A percentile compares a stretch with the other conserved stretches of the same genome.
phyloP scores from a whole-genome alignment of 2,329 filamentous ascomycete genomes.

The Leptographium radiaticola region DNA sequence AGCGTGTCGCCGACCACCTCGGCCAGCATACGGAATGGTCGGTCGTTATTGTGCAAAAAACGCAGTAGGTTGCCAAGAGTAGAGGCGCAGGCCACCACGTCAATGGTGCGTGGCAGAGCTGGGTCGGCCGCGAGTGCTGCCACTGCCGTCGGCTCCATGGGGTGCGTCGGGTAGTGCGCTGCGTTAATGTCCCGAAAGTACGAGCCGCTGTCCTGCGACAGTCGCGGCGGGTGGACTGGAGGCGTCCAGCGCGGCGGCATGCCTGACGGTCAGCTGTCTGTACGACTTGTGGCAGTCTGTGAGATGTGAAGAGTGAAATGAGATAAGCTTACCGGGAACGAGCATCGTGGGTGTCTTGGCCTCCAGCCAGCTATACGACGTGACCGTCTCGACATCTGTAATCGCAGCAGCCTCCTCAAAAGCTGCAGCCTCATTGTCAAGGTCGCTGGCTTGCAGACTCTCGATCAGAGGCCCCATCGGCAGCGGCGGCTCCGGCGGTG shows the following conservation, averaged over 20 bases:
- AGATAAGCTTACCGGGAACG: constrained; percentile 18
- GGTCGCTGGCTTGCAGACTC: constrained; percentile 6
- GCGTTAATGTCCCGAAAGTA: constrained; percentile 44
- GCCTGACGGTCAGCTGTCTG: constrained; percentile 21
- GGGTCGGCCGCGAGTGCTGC: constrained; percentile 23
- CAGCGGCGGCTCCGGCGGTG: neutral
- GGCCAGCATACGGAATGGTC: constrained; percentile 44
- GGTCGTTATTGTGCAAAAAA: constrained; percentile 32
- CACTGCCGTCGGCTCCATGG: constrained; percentile 34
- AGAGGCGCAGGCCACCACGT: constrained; percentile 47
- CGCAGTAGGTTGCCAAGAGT: constrained; percentile 49
- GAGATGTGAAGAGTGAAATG: neutral
- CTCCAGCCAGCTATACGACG: constrained; percentile 26
- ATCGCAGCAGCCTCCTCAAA: constrained; percentile 12
- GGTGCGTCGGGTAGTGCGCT: constrained; percentile 33
- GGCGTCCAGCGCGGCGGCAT: constrained; percentile 38
- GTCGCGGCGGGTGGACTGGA: constrained; percentile 15
- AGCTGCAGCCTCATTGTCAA: constrained; percentile 9
- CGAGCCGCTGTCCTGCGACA: constrained; percentile 30
- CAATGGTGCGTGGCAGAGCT: constrained; percentile 24
- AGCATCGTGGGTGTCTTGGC: constrained; percentile 15
- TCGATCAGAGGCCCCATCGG: constrained; percentile 11
- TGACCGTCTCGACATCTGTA: constrained; percentile 14
- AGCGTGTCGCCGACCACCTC: constrained; percentile 42
- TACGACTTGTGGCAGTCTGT: neutral